A percentile compares a stretch with the other conserved stretches of the same genome.
Conservation (phyloP, 148 eudicot species). For the Chenopodium album region DNA sequence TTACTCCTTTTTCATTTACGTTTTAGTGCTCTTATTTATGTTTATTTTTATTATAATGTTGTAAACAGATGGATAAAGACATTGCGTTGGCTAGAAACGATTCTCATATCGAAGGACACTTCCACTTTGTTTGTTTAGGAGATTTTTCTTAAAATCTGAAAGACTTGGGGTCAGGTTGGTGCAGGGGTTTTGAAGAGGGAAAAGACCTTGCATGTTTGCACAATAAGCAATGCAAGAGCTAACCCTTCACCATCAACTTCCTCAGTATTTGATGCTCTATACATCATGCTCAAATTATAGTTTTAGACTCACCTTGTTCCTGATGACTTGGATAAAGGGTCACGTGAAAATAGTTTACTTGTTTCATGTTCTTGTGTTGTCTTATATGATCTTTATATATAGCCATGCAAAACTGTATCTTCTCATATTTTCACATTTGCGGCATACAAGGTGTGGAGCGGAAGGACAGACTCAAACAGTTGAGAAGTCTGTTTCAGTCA, state of each 20-base stretch:
- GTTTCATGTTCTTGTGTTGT: neutral
- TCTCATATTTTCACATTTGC: neutral
- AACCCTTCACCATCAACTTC: no score
- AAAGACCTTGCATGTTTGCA: neutral
- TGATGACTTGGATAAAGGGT: neutral
- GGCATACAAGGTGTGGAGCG: slow-evolving; percentile 39
- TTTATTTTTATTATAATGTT: slow-evolving; percentile 3
- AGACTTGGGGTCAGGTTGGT: neutral
- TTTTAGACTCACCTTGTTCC: neutral
- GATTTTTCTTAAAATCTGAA: no score
- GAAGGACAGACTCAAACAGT: slow-evolving; percentile 41
- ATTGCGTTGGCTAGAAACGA: slow-evolving; percentile 32
- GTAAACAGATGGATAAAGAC: slow-evolving; percentile 70
- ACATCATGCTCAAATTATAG: neutral
- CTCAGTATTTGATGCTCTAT: neutral
- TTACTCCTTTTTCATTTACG: neutral
- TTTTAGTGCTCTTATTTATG: neutral
- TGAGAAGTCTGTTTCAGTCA: slow-evolving; percentile 24
- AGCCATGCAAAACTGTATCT: neutral
- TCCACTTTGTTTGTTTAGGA: no score
- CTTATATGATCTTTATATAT: neutral
- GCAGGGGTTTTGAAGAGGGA: neutral
- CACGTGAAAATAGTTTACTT: neutral
- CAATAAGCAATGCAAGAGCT: neutral
- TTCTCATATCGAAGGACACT: no score